Conservation (phyloP, 2,329 filamentous ascomycete species). For the Basipetospora chlamydospora region DNA sequence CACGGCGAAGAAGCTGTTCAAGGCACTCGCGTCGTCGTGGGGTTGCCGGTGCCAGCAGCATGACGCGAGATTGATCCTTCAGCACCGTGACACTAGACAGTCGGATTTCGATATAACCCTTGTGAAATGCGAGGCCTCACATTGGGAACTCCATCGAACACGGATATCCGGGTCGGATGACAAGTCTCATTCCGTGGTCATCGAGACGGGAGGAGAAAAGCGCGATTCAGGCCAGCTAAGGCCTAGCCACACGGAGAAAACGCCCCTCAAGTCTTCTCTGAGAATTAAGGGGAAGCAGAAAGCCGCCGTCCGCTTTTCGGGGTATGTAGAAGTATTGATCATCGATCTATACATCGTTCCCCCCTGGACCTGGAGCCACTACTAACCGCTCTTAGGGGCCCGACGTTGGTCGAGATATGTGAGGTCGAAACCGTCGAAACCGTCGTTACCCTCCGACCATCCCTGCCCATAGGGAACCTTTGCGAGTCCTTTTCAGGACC, state of each 20-base stretch:
- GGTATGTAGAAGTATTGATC: neutral
- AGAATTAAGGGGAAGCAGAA: neutral
- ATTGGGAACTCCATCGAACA: slow-evolving; percentile 6
- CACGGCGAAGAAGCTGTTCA: slow-evolving; percentile 11
- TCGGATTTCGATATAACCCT: slow-evolving; percentile 11
- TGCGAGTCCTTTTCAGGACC: neutral
- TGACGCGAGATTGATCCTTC: slow-evolving; percentile 11
- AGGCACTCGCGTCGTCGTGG: slow-evolving; percentile 11
- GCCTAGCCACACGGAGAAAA: neutral
- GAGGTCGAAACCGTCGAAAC: neutral
- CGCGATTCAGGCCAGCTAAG: slow-evolving; percentile 1
- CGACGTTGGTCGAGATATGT: neutral
- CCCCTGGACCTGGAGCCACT: neutral
- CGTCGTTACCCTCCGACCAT: neutral
- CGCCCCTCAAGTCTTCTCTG: neutral
- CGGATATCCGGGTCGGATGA: neutral
- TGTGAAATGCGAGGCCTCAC: slow-evolving; percentile 1
- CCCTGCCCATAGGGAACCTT: neutral
- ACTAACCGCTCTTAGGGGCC: too few species aligned
- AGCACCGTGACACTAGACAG: slow-evolving; percentile 10
- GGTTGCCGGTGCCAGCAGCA: slow-evolving; percentile 12
- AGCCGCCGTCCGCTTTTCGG: neutral
- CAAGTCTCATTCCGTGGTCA: neutral
- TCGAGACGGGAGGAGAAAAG: neutral
- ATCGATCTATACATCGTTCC: neutral